Percentiles rank a stretch among this genome's conserved stretches.
Conservation (phyloP, 108 stramenopile genomes). For the Fragilariopsis cylindrus region DNA sequence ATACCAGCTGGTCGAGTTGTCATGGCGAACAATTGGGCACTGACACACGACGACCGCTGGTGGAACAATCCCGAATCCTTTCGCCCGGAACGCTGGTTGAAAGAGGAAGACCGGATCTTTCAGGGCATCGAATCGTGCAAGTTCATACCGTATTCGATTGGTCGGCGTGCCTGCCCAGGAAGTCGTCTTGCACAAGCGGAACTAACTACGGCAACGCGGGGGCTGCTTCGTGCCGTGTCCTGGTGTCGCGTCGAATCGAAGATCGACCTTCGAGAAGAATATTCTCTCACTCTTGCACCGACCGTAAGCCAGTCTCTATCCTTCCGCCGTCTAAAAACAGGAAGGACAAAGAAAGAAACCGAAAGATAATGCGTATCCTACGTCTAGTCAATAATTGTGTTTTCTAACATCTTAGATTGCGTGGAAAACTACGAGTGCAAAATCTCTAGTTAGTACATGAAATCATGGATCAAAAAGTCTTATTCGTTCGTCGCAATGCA, state of each 20-base stretch:
- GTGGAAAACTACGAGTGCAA: no score
- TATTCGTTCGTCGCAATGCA: no score
- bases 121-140: constrained; percentile 10
- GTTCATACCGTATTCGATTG: constrained; percentile 9
- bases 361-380: no score
- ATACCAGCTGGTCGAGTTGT: constrained; percentile 5
- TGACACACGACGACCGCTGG: background rate
- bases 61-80: background rate
- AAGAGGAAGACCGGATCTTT: background rate
- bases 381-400: no score
- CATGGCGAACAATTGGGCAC: constrained; percentile 14
- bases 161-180: constrained; percentile 2
- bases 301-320: background rate
- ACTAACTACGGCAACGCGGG: background rate
- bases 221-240: background rate
- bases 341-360: background rate
- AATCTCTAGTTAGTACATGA: no score
- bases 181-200: constrained; percentile 4
- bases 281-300: constrained; percentile 10
- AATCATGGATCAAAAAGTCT: no score
- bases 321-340: background rate
- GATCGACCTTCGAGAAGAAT: background rate
- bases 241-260: background rate
- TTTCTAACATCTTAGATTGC: no score
- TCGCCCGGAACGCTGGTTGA: constrained; percentile 9